phyloP scores from a whole-genome alignment of 192 early-diverging fungal genomes.

The Coemansia furcata region DNA sequence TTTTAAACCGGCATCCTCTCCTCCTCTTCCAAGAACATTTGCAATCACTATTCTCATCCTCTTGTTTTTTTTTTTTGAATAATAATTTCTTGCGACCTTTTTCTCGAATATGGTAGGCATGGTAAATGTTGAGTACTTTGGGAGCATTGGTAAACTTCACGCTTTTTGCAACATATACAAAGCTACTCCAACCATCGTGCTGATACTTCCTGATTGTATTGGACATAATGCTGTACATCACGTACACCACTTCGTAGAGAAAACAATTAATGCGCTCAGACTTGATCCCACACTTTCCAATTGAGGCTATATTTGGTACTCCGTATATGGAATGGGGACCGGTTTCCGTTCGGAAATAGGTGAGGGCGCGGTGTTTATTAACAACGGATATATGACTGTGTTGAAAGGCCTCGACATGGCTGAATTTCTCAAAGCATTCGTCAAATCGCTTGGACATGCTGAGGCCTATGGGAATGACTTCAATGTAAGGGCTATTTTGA shows the following conservation, averaged over 20 bases:
- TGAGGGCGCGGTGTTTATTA: background rate
- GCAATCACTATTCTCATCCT: background rate
- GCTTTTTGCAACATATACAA: background rate
- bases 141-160: background rate
- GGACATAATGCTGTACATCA: background rate
- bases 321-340: background rate
- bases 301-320: background rate
- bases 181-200: background rate
- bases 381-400: too few species aligned
- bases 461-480: background rate
- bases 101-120: background rate
- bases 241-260: background rate
- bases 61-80: background rate
- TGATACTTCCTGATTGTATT: background rate
- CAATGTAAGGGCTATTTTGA: background rate
- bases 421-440: background rate
- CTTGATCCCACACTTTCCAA: background rate
- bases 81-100: too few species aligned
- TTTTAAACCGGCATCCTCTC: background rate
- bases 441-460: background rate
- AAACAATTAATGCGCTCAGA: background rate
- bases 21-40: background rate
- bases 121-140: background rate
- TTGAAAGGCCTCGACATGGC: background rate
- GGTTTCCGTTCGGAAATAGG: background rate